A percentile compares a stretch with the other conserved stretches of the same genome.
Evolutionary conservation across 1,139 yeast genomes (phyloP).

Genomic region (Pichia sp.): DNA sequence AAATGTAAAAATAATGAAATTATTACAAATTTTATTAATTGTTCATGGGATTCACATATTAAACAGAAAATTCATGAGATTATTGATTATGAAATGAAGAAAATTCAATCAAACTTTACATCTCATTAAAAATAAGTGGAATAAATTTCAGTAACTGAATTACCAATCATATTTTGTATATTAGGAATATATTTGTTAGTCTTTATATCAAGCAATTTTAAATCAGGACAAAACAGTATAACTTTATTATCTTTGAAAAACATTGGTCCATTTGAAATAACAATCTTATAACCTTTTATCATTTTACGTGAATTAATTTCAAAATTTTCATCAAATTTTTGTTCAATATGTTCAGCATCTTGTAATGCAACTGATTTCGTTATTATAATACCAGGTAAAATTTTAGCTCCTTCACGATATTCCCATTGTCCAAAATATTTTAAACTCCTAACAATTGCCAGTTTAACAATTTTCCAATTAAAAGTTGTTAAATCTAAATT

Average conservation of each 20-base stretch:
- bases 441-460: constrained; percentile 9
- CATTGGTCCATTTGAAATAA: constrained; percentile 12
- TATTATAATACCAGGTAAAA: constrained; percentile 4
- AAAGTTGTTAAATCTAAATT: constrained; percentile 9
- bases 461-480: constrained; percentile 13
- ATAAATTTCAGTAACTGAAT: constrained; percentile 20
- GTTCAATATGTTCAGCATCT: not conserved
- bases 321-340: not conserved
- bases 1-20: constrained; percentile 4
- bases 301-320: not conserved
- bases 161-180: constrained; percentile 16
- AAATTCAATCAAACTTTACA: not conserved
- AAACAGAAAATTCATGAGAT: constrained; percentile 4
- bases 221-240: constrained; percentile 23
- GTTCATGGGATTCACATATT: constrained; percentile 5
- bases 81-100: constrained; percentile 8
- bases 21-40: constrained; percentile 7
- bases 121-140: constrained; percentile 15
- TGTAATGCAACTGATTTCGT: not conserved
- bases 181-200: constrained; percentile 6
- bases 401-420: not conserved
- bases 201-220: constrained; percentile 12
- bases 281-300: not conserved
- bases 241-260: constrained; percentile 20
- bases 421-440: constrained; percentile 10